Percentiles rank a stretch among this genome's conserved stretches.
These are phyloP conservation scores for Sanghuangporus weigelae DNA, from an alignment of 1,284 basidiomycete genomes.

Conservation along the genomic window DNA sequence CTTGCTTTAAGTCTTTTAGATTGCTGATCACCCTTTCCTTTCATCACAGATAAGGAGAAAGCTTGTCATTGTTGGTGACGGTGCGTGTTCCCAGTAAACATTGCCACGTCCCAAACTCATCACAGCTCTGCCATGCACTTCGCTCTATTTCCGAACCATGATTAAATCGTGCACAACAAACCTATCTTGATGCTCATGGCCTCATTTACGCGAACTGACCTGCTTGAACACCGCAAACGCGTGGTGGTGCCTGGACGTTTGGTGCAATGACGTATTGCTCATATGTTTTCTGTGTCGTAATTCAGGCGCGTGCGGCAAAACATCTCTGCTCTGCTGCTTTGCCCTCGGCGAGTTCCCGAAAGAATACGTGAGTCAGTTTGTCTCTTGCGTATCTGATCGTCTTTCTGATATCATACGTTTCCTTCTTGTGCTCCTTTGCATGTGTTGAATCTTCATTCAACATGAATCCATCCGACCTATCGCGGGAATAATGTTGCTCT, in stretches of 20 bases:
- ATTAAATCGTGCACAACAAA: not conserved
- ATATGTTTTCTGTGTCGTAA: not conserved
- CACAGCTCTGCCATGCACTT: slow-evolving; percentile 12
- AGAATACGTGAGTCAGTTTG: slow-evolving; percentile 71
- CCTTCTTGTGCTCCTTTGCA: slow-evolving; percentile 12
- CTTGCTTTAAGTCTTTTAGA: not conserved
- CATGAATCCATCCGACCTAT: not conserved
- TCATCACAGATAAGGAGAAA: slow-evolving; percentile 59
- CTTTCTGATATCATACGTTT: slow-evolving; percentile 14
- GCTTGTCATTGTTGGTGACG: slow-evolving; percentile 78
- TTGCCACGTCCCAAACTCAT: not conserved
- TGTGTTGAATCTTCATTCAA: not conserved
- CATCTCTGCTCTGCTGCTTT: slow-evolving; percentile 82
- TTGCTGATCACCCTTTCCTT: not conserved
- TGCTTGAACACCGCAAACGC: not conserved
- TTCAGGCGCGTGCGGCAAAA: slow-evolving; percentile 82
- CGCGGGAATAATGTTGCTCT: not conserved
- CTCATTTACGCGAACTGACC: not conserved
- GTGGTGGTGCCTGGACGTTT: slow-evolving; percentile 4
- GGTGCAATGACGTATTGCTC: slow-evolving; percentile 8
- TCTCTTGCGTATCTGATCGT: slow-evolving; percentile 8
- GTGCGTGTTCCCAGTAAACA: slow-evolving; percentile 46
- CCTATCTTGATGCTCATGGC: not conserved
- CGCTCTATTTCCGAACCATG: slow-evolving; percentile 4
- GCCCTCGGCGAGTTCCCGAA: slow-evolving; percentile 96